A percentile compares a stretch with the other conserved stretches of the same genome.
Conservation (phyloP, 306 rosid genomes). For the Leucaena leucocephala region DNA sequence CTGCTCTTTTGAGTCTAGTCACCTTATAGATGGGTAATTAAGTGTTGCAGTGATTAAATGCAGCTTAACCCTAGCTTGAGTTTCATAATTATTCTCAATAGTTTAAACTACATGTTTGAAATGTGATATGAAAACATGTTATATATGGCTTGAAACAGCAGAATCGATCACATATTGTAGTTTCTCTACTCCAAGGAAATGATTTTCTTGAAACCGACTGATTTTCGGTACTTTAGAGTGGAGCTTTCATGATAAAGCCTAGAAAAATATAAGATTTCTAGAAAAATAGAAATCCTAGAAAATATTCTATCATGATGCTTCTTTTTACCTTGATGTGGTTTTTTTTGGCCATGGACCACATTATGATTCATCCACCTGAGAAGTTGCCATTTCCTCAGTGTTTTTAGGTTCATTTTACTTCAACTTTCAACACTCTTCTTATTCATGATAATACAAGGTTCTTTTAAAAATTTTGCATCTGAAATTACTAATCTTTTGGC, state of each 20-base stretch:
- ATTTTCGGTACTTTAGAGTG: constrained; percentile 1
- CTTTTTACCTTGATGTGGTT: constrained; percentile 1
- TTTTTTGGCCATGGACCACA: neutral
- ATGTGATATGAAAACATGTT: neutral
- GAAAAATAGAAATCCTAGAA: neutral
- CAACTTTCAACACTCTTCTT: neutral
- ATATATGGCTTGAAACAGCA: neutral
- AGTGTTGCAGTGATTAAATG: constrained; percentile 7
- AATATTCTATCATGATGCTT: neutral
- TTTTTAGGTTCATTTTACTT: constrained; percentile 1
- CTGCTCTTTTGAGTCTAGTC: constrained; percentile 3
- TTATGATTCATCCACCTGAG: neutral
- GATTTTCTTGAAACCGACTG: neutral
- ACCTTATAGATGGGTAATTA: constrained; percentile 15
- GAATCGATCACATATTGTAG: neutral
- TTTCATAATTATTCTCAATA: too few species aligned
- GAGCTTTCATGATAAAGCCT: constrained; percentile 1
- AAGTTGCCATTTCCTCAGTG: constrained; percentile 3
- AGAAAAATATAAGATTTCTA: neutral
- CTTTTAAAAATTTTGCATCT: neutral
- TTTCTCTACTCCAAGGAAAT: neutral
- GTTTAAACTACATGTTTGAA: neutral
- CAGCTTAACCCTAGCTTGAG: neutral
- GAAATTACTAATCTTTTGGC: constrained; percentile 10
- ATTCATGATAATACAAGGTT: neutral